Evolutionary conservation across 176 grass and related monocot genomes (phyloP).

Genomic region (Aegilops longissima): DNA sequence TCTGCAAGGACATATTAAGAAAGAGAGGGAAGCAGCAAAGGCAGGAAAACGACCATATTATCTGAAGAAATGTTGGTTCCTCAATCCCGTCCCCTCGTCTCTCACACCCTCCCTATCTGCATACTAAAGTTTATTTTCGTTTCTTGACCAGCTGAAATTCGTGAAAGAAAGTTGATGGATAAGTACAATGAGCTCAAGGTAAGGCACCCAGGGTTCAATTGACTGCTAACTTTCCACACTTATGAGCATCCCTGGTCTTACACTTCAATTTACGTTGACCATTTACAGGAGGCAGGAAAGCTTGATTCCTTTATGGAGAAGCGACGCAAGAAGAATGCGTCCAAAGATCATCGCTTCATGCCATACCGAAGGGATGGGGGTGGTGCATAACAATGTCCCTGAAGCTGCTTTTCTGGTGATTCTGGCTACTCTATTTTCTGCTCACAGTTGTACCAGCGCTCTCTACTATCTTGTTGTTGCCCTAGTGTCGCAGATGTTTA

Average conservation of each 20-base stretch:
- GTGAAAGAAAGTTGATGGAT: constrained; percentile 69
- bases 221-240: neutral
- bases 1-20: constrained; percentile 74
- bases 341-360: constrained; percentile 95
- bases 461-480: neutral
- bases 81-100: neutral
- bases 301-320: constrained; percentile 85
- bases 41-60: constrained; percentile 78
- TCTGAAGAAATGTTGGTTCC: constrained; percentile 80
- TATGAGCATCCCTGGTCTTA: neutral
- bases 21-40: constrained; percentile 87
- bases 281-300: constrained; percentile 72
- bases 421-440: neutral
- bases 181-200: constrained; percentile 98
- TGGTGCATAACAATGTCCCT: constrained; percentile 26
- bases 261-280: neutral
- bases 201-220: neutral
- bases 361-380: constrained; percentile 61
- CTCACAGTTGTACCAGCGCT: neutral
- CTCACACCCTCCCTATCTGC: neutral
- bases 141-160: constrained; percentile 84
- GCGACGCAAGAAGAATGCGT: constrained; percentile 76
- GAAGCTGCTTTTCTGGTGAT: neutral
- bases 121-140: constrained; percentile 35
- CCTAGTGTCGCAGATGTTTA: neutral